A percentile compares a stretch with the other conserved stretches of the same genome.
Evolutionary conservation across 371 early-diverging fungal species (phyloP).

Genomic region (Mucor saturninus): DNA sequence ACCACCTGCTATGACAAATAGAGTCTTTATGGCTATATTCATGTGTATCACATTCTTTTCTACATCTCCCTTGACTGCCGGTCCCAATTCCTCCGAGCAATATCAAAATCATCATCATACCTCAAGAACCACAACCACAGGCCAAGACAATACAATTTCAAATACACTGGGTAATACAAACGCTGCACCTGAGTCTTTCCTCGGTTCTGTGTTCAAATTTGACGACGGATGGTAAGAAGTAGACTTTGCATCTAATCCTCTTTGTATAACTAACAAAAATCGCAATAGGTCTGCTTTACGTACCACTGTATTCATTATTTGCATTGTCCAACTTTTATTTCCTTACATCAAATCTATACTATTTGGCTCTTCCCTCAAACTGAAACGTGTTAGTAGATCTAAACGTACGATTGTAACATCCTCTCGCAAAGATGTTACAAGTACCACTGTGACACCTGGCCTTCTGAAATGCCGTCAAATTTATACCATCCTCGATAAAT

Average conservation of each 20-base stretch:
- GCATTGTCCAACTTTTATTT: constrained; percentile 34
- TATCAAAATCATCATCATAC: constrained; percentile 45
- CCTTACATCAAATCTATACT: constrained; percentile 34
- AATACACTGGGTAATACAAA: neutral
- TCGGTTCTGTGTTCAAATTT: constrained; percentile 20
- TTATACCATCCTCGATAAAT: constrained; percentile 30
- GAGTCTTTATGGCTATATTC: constrained; percentile 53
- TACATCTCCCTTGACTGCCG: constrained; percentile 47
- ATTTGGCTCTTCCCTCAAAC: constrained; percentile 28
- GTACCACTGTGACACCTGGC: constrained; percentile 28
- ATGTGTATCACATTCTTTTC: constrained; percentile 51
- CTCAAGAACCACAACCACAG: constrained; percentile 32
- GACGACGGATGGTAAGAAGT: constrained; percentile 34
- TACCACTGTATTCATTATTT: constrained; percentile 35
- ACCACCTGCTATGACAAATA: constrained; percentile 37
- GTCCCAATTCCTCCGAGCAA: constrained; percentile 35
- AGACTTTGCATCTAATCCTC: neutral
- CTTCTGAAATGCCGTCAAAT: constrained; percentile 38
- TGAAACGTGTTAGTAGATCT: constrained; percentile 34
- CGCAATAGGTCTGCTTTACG: constrained; percentile 30
- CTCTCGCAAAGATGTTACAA: constrained; percentile 4
- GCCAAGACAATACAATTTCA: constrained; percentile 2
- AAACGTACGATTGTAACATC: constrained; percentile 12
- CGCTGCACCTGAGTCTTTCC: constrained; percentile 5
- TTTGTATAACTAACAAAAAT: neutral